Base-by-base conservation (phyloP, 164 flowering plant genomes). In the Chimonanthus praecox region DNA sequence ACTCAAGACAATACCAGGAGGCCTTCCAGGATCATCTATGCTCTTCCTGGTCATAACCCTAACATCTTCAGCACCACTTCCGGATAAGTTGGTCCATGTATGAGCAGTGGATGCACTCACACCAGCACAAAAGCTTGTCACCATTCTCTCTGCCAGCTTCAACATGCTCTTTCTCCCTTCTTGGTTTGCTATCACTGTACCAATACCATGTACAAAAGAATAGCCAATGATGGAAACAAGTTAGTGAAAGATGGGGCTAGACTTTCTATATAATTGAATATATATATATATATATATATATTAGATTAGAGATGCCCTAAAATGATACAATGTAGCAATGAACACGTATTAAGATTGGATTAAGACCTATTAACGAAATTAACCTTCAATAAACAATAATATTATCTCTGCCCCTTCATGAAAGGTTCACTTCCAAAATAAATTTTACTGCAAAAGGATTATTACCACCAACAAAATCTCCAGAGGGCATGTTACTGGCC, bases 61-160 rank as follows among this genome's bases (percentile, higher is more conserved):
- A 6, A 89, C 95, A 78, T 89, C 91, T 64, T 90, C 97, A 6
- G 88, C 90, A 3, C 87, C 90, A 44, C 87, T 88, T 16, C 94
- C 95, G 2, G 92, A 86, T 21, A 90, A 70, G 3, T 90, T 87
- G 0, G 92, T 91, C 97, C 97, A 93, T 46, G 87, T 84, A 72
- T 93, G 97, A 13, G 92, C 84, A 3, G 89, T 87, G 2, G 97
- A 94, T 5, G 92, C 95, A 78, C 92, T 84, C 67, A 94, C 95
- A 44, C 95, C 97, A 46, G 89, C 83, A 69, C 89, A 90, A 71
- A 90, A 94, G 78, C 91, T 89, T 72, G 84, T 86, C 69, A 90
- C 92, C 98, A 94, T 94, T 66, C 95, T 84, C 75, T 90, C 91
- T 3, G 97, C 94, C 46, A 94, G 83, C 81, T 88, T 92, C 83